Evolutionary conservation across 805 yeast genomes (phyloP).

Genomic region (Cyberlindnera euphorbiiphila): DNA sequence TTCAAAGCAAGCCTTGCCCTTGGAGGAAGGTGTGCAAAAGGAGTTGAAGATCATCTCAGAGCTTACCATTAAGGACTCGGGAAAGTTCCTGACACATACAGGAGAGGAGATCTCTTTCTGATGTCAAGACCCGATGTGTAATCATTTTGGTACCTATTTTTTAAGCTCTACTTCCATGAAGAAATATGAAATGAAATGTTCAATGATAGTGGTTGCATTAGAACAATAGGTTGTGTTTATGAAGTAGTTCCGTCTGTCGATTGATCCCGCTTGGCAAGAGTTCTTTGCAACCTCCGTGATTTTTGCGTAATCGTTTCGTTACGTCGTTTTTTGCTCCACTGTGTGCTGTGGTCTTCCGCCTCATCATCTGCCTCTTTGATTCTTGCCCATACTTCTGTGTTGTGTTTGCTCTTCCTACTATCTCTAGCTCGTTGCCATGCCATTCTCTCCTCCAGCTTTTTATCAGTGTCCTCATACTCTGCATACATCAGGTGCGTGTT

Average conservation of each 20-base stretch:
- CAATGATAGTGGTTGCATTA: too few species aligned
- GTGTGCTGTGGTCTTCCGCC: too few species aligned
- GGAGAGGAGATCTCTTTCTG: conserved; percentile 18
- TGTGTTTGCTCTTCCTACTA: too few species aligned
- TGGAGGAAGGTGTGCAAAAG: conserved; percentile 18
- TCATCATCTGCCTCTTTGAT: too few species aligned
- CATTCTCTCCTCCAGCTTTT: conserved; percentile 1
- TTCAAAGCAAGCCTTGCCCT: conserved; percentile 9
- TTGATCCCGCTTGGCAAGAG: too few species aligned
- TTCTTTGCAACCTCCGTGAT: too few species aligned
- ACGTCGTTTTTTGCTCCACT: too few species aligned
- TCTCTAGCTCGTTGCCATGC: background rate
- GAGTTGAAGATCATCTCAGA: conserved; percentile 18
- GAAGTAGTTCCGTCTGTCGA: too few species aligned
- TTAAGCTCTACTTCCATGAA: background rate
- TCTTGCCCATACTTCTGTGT: too few species aligned
- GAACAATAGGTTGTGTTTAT: too few species aligned
- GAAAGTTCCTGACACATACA: conserved; percentile 21
- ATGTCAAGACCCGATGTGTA: background rate
- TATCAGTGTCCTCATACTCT: conserved; percentile 10
- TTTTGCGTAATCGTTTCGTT: too few species aligned
- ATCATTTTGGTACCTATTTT: background rate
- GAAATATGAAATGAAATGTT: background rate
- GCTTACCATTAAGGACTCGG: conserved; percentile 15
- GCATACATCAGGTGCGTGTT: conserved; percentile 9